A percentile compares a stretch with the other conserved stretches of the same genome.
Evolutionary conservation across 192 early-diverging fungal genomes (phyloP).

Genomic region (Umbelopsis ramanniana): DNA sequence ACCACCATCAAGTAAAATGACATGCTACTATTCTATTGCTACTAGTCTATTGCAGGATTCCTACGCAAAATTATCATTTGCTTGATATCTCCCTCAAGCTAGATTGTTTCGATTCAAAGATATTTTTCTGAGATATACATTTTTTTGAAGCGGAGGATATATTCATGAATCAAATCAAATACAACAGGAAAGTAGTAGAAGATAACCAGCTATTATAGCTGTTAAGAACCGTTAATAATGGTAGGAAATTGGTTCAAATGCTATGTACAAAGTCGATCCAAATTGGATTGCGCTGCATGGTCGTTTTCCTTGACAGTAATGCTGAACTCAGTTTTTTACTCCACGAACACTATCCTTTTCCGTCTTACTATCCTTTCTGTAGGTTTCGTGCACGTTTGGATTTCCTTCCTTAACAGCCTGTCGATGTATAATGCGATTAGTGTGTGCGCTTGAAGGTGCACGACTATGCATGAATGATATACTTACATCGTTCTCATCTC

Average conservation of each 20-base stretch:
- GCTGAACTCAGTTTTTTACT: neutral
- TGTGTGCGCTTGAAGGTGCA: neutral
- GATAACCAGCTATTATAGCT: neutral
- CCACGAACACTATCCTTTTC: constrained; percentile 3
- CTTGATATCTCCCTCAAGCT: too few species aligned
- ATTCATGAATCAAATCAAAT: neutral
- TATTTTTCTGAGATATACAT: too few species aligned
- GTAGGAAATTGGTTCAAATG: neutral
- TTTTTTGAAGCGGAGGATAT: neutral
- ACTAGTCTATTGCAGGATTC: too few species aligned
- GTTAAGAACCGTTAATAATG: neutral
- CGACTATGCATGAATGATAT: neutral
- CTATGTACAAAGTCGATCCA: neutral
- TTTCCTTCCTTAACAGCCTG: neutral
- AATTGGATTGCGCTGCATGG: too few species aligned
- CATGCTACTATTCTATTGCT: too few species aligned
- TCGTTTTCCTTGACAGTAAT: too few species aligned
- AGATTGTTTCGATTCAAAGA: neutral
- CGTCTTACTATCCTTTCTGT: neutral
- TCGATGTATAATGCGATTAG: neutral
- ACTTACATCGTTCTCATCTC: constrained; percentile 4
- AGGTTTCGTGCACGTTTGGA: constrained; percentile 3
- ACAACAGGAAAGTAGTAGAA: neutral
- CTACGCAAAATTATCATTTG: too few species aligned
- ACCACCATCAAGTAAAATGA: too few species aligned